Percentiles rank a stretch among this genome's conserved stretches.
These are phyloP conservation scores for Kodamaea fukazawae DNA, from an alignment of 805 yeast species.

Conservation along the genomic window DNA sequence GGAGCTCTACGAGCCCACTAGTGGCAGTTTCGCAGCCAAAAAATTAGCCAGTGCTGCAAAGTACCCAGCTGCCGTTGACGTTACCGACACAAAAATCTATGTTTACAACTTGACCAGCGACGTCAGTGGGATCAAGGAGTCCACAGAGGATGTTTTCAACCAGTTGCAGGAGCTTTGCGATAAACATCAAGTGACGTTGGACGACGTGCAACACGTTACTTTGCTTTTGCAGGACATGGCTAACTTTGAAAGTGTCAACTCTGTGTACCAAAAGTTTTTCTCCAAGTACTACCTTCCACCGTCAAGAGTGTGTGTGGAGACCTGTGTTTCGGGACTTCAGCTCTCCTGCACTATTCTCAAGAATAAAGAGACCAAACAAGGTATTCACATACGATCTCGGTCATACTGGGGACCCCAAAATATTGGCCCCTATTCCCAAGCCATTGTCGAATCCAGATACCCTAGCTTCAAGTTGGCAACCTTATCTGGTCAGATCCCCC, in stretches of 20 bases:
- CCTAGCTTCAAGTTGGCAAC: conserved; percentile 46
- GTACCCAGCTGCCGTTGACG: neutral
- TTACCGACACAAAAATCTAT: conserved; percentile 21
- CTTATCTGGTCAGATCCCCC: conserved; percentile 89
- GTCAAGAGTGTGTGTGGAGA: conserved; percentile 79
- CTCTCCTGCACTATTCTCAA: conserved; percentile 58
- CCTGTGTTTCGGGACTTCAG: conserved; percentile 47
- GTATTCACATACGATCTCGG: conserved; percentile 87
- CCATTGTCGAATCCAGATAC: conserved; percentile 37
- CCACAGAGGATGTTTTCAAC: conserved; percentile 48
- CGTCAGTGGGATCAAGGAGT: conserved; percentile 26
- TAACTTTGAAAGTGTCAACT: conserved; percentile 60
- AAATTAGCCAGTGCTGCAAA: neutral
- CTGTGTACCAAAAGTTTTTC: conserved; percentile 57
- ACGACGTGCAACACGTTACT: conserved; percentile 58
- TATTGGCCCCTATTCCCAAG: conserved; percentile 96
- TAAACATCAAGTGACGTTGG: conserved; percentile 29
- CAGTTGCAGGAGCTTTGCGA: conserved; percentile 38
- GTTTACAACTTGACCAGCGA: conserved; percentile 30
- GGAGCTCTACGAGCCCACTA: conserved; percentile 24
- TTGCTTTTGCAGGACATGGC: conserved; percentile 63
- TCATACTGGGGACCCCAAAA: conserved; percentile 99
- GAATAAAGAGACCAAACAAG: conserved; percentile 42
- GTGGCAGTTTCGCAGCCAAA: conserved; percentile 1
- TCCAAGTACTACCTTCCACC: conserved; percentile 68